These are phyloP conservation scores for Lyophyllum shimeji DNA, from an alignment of 768 basidiomycete species.

Conservation along the genomic window DNA sequence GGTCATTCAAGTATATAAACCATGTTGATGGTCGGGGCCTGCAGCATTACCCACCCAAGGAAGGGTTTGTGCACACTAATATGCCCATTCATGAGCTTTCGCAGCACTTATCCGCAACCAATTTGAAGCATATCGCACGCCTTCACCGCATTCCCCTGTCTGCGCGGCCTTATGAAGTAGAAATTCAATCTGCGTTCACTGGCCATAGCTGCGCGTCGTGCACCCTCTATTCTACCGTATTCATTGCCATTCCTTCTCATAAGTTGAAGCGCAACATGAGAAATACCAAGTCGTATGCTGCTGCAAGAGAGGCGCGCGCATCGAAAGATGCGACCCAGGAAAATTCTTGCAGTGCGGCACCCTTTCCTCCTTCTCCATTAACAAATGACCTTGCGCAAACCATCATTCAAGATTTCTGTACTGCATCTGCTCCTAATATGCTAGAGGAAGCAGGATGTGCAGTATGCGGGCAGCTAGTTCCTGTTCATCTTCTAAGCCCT, in stretches of 20 bases:
- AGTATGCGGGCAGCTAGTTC: constrained; percentile 19
- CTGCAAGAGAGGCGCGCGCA: neutral
- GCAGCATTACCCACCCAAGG: neutral
- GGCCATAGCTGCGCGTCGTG: neutral
- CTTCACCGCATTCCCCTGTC: neutral
- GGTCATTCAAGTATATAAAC: neutral
- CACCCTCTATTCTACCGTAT: neutral
- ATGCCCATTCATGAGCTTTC: neutral
- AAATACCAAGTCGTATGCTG: neutral
- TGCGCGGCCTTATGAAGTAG: neutral
- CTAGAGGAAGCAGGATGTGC: constrained; percentile 23
- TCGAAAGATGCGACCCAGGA: neutral
- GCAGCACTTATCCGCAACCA: neutral
- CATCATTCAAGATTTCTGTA: constrained; percentile 3
- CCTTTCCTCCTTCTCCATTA: neutral
- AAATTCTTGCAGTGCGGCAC: neutral
- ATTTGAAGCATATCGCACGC: neutral
- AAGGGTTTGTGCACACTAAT: neutral
- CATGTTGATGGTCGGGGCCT: neutral
- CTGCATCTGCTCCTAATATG: constrained; percentile 4
- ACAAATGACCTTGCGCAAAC: neutral
- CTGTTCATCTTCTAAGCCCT: neutral
- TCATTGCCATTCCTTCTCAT: neutral
- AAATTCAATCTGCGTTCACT: neutral
- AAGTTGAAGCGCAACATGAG: neutral